A percentile compares a stretch with the other conserved stretches of the same genome.
These are phyloP conservation scores for Colletotrichum ledebouriae DNA, from an alignment of 2,329 filamentous ascomycete species.

Conservation along the genomic window DNA sequence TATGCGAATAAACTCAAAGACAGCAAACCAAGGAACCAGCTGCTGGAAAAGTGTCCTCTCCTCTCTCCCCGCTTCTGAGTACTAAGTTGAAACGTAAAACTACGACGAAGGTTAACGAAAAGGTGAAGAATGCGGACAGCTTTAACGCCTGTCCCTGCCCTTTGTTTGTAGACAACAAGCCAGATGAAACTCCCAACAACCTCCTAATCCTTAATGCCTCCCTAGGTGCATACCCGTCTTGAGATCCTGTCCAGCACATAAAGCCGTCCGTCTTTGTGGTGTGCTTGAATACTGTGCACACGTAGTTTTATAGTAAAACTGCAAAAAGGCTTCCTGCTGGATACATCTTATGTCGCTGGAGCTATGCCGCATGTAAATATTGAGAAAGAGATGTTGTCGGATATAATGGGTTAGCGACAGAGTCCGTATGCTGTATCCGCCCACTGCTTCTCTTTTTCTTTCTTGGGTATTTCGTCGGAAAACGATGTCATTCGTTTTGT, in stretches of 20 bases:
- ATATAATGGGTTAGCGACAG: conserved; percentile 11
- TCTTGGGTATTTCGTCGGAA: conserved; percentile 40
- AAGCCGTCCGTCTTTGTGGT: background rate
- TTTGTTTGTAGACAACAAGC: conserved; percentile 20
- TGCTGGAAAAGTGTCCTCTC: background rate
- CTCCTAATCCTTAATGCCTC: conserved; percentile 20
- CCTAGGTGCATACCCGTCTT: conserved; percentile 22
- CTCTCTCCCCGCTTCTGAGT: background rate
- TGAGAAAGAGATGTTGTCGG: conserved; percentile 22
- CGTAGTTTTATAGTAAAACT: conserved; percentile 11
- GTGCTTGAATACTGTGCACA: conserved; percentile 23
- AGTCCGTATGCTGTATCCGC: conserved; percentile 20
- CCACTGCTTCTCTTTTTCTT: conserved; percentile 30
- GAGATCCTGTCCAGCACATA: conserved; percentile 10
- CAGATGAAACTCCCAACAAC: conserved; percentile 35
- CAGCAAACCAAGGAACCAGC: conserved; percentile 1
- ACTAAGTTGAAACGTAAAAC: conserved; percentile 25
- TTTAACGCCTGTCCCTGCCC: conserved; percentile 11
- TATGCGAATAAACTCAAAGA: background rate
- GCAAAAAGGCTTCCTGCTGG: conserved; percentile 7
- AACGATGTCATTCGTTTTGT: conserved; percentile 34
- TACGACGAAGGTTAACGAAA: conserved; percentile 38
- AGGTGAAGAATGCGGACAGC: conserved; percentile 20
- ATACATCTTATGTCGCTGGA: conserved; percentile 21
- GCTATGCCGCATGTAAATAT: conserved; percentile 11